Evolutionary conservation across 164 flowering plant species (phyloP).

Genomic region (grape (Vitis vinifera)): DNA sequence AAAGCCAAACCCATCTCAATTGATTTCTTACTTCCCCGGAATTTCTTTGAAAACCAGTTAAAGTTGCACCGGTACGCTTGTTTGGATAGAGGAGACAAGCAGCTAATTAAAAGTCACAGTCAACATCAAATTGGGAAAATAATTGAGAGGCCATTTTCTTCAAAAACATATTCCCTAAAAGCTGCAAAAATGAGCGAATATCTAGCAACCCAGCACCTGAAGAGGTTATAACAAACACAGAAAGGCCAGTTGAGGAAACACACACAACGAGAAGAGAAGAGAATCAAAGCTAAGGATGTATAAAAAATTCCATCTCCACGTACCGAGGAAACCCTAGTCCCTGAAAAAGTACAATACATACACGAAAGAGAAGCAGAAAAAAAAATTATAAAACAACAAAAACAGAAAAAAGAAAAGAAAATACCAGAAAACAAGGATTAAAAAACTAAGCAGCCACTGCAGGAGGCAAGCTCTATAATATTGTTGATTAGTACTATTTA

Average conservation of each 20-base stretch:
- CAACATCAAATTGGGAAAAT: background rate
- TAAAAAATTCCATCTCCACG: background rate
- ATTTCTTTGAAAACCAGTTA: no score
- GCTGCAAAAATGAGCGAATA: conserved; percentile 1
- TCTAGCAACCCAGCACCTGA: background rate
- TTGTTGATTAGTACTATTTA: background rate
- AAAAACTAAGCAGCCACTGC: background rate
- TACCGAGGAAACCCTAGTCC: conserved; percentile 1
- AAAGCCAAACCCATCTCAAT: no score
- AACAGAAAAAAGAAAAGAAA: background rate
- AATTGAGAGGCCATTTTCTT: background rate
- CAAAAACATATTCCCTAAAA: background rate
- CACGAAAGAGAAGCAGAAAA: background rate
- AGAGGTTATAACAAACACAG: background rate
- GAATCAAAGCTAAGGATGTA: conserved; percentile 5
- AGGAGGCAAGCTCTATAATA: conserved; percentile 4
- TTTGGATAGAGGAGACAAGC: no score
- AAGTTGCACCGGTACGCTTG: no score
- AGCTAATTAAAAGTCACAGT: background rate
- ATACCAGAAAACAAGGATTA: background rate
- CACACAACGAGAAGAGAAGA: conserved; percentile 3
- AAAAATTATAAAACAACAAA: background rate
- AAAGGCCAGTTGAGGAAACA: background rate
- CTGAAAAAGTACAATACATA: background rate
- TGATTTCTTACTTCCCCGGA: no score